phyloP scores from a whole-genome alignment of 495 filamentous ascomycete genomes.

The Podospora pseudopauciseta region DNA sequence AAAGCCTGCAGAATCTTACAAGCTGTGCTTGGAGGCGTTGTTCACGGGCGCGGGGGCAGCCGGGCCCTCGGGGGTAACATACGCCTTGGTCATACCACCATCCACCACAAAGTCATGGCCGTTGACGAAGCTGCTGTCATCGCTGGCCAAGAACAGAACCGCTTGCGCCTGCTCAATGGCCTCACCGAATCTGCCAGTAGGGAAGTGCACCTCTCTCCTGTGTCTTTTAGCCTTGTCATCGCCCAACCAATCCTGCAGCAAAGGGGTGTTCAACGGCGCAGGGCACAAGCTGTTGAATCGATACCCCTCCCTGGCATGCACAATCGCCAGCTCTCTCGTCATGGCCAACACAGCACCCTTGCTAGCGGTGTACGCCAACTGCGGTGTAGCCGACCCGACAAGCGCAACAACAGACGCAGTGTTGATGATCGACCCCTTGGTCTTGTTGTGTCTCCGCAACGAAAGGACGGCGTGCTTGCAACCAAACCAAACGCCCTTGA shows the following conservation, averaged over 20 bases:
- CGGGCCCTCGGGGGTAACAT: slow-evolving; percentile 86
- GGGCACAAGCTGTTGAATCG: slow-evolving; percentile 92
- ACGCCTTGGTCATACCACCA: slow-evolving; percentile 93
- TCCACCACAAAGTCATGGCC: slow-evolving; percentile 93
- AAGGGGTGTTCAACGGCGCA: slow-evolving; percentile 77
- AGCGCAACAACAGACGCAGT: slow-evolving; percentile 90
- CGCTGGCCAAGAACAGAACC: slow-evolving; percentile 88
- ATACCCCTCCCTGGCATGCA: slow-evolving; percentile 78
- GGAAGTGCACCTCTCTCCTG: slow-evolving; percentile 92
- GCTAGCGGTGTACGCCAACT: slow-evolving; percentile 90
- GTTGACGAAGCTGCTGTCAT: slow-evolving; percentile 92
- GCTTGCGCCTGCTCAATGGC: slow-evolving; percentile 93
- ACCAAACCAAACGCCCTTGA: slow-evolving; percentile 97
- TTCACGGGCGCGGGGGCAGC: slow-evolving; percentile 68
- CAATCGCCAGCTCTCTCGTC: slow-evolving; percentile 77
- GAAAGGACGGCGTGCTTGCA: slow-evolving; percentile 87
- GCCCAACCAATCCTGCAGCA: slow-evolving; percentile 95
- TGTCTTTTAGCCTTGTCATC: slow-evolving; percentile 79
- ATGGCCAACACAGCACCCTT: slow-evolving; percentile 91
- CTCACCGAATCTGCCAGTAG: slow-evolving; percentile 90
- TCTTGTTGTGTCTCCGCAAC: slow-evolving; percentile 77
- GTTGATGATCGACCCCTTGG: slow-evolving; percentile 81
- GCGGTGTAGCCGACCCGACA: slow-evolving; percentile 89
- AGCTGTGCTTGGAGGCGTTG: slow-evolving; percentile 46
- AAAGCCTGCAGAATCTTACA: slow-evolving; percentile 17